Percentiles rank a stretch among this genome's conserved stretches.
Evolutionary conservation across 345 rosid genomes (phyloP).

Genomic region (Salix udensis): DNA sequence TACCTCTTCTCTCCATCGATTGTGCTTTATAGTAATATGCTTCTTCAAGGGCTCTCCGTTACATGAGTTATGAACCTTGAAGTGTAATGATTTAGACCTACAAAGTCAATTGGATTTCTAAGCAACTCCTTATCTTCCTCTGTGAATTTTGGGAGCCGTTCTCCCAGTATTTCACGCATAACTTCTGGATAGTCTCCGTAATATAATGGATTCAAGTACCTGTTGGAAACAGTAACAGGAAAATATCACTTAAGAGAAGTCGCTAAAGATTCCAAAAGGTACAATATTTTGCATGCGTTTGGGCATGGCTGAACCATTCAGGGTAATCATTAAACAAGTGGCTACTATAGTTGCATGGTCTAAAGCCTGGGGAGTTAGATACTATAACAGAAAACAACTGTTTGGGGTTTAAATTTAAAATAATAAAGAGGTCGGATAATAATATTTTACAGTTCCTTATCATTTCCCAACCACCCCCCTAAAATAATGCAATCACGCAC

Average conservation of each 20-base stretch:
- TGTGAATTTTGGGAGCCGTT: slow-evolving; percentile 64
- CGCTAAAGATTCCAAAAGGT: background rate
- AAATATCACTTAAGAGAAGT: background rate
- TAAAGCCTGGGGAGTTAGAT: too few species aligned
- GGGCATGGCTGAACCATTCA: background rate
- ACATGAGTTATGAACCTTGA: slow-evolving; percentile 67
- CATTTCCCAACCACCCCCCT: too few species aligned
- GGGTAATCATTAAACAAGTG: background rate
- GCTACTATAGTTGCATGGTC: background rate
- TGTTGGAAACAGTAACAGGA: slow-evolving; percentile 12
- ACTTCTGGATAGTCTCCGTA: slow-evolving; percentile 77
- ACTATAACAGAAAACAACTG: background rate
- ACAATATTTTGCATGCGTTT: background rate
- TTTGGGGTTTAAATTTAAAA: background rate
- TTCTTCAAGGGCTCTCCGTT: slow-evolving; percentile 37
- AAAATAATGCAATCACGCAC: background rate
- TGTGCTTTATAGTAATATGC: slow-evolving; percentile 54
- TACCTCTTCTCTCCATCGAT: slow-evolving; percentile 62
- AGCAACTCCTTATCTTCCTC: slow-evolving; percentile 63
- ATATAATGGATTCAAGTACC: slow-evolving; percentile 79
- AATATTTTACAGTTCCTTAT: background rate
- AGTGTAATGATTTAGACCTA: slow-evolving; percentile 88
- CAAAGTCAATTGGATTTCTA: slow-evolving; percentile 59
- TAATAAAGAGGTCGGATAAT: background rate
- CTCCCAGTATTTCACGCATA: slow-evolving; percentile 63